Base-by-base conservation (phyloP, 257 asterid genomes). In the Salvia miltiorrhiza region DNA sequence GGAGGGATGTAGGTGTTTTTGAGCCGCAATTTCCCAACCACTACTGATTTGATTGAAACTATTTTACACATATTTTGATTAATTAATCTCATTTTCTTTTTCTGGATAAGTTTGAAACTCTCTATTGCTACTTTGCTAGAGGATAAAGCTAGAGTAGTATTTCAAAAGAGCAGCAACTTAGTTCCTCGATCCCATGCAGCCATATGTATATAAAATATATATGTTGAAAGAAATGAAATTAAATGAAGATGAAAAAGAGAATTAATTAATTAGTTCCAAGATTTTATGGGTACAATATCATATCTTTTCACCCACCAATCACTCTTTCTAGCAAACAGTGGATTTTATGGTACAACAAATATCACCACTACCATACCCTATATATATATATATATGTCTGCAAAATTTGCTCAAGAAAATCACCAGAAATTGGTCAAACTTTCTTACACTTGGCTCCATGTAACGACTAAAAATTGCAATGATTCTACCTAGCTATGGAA, bases 391-490 rank as follows among this genome's bases (percentile, higher is more conserved):
- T n/a, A n/a, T n/a, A 45, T 65, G 66, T 52, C 77, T 77, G 52
- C 57, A 63, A 39, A 28, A 14, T n/a, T 54, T 72, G 37, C 65
- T 65, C 35, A 71, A 48, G 13, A 67, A 61, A 58, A 37, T 58
- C 7, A 17, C 19, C 9, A 32, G 7, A 14, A 8, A 55, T 16
- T 43, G 54, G 70, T 57, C 79, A 69, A 74, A 74, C 67, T 74
- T 59, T 53, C 11, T 7, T 57, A 78, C 77, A 74, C 83, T 65
- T 23, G 79, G 72, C 79, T 78, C 82, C 65, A 78, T 24, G 78
- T 64, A 57, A 47, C 53, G 53, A 45, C 72, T 50, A 65, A 65
- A n/a, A 45, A 10, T 9, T 65, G 33, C 32, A 64, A 70, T 70
- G 32, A 63, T 59, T 64, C 66, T 9, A 28, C 54, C 70, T n/a